These are phyloP conservation scores for Cladophialophora psammophila DNA, from an alignment of 2,329 filamentous ascomycete species.

Conservation along the genomic window DNA sequence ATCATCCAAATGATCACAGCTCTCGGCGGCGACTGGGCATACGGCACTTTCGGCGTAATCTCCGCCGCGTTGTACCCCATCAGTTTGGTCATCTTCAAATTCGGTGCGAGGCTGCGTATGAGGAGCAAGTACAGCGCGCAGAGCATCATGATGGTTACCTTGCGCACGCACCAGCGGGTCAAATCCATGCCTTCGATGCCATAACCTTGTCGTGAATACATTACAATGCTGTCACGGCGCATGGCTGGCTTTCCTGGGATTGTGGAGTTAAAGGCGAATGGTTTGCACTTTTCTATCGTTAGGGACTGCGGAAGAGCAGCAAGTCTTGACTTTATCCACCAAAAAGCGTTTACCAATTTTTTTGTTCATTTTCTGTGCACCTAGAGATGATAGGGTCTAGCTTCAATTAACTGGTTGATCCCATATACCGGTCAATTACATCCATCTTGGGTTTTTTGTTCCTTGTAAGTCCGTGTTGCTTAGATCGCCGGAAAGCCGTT, in stretches of 20 bases:
- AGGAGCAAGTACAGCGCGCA: not conserved
- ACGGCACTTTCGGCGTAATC: constrained; percentile 1
- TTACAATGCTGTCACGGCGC: no score
- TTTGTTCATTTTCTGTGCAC: not conserved
- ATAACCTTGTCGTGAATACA: not conserved
- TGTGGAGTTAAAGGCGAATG: no score
- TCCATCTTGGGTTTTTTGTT: not conserved
- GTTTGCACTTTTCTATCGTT: no score
- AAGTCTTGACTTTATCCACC: not conserved
- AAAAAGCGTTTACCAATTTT: not conserved
- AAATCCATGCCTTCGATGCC: not conserved
- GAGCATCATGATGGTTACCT: not conserved
- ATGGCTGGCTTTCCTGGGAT: no score
- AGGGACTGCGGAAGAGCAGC: no score
- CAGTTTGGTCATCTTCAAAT: not conserved
- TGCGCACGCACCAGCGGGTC: constrained; percentile 1
- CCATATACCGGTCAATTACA: not conserved
- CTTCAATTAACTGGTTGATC: not conserved
- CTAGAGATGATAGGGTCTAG: not conserved
- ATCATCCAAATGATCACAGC: constrained; percentile 1
- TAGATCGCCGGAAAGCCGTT: not conserved
- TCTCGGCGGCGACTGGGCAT: constrained; percentile 1
- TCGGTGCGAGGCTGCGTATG: not conserved
- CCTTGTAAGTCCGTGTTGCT: not conserved
- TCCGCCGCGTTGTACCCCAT: constrained; percentile 2